These are phyloP conservation scores for Adansonia digitata DNA, from an alignment of 345 rosid genomes.

Conservation along the genomic window DNA sequence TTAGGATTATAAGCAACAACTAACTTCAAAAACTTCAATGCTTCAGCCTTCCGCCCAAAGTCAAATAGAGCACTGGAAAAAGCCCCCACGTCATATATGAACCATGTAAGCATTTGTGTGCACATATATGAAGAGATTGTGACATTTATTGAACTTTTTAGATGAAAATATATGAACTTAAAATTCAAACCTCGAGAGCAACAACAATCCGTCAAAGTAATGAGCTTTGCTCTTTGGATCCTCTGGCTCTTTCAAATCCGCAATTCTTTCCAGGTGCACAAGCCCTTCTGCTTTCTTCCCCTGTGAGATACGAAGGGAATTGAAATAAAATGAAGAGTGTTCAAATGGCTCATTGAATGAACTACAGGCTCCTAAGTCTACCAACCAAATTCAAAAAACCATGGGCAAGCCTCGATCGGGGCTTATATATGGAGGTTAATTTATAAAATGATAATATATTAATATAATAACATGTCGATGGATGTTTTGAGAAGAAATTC, in stretches of 20 bases:
- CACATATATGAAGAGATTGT: background rate
- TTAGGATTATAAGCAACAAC: conserved; percentile 64
- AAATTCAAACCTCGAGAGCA: conserved; percentile 54
- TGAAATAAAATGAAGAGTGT: background rate
- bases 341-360: background rate
- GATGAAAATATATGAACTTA: background rate
- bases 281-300: conserved; percentile 67
- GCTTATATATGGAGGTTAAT: background rate
- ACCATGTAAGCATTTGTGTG: background rate
- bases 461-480: too few species aligned
- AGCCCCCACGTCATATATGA: background rate
- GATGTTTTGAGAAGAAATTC: background rate
- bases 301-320: conserved; percentile 23
- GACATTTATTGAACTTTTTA: background rate
- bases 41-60: conserved; percentile 68
- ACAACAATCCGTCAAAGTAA: conserved; percentile 65
- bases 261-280: conserved; percentile 70
- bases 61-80: conserved; percentile 49
- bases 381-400: background rate
- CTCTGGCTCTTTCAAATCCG: conserved; percentile 55
- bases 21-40: conserved; percentile 47
- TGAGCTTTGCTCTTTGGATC: conserved; percentile 67
- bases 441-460: background rate
- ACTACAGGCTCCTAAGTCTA: background rate
- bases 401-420: background rate